phyloP scores from a whole-genome alignment of 257 asterid genomes.

The Capsicum baccatum region DNA sequence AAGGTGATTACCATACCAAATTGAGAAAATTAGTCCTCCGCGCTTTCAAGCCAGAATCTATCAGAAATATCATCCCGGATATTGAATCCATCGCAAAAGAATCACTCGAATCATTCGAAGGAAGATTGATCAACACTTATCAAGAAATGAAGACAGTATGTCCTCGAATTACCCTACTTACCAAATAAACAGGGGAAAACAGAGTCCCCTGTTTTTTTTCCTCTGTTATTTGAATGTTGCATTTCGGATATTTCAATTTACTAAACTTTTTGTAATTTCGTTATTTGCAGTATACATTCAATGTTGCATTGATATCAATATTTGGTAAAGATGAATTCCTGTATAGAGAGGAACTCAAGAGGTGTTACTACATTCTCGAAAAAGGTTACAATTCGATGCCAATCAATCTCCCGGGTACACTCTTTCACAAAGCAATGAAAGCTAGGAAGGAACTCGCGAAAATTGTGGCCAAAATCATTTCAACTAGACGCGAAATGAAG shows the following conservation, averaged over 20 bases:
- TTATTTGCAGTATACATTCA: slow-evolving; percentile 49
- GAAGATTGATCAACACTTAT: slow-evolving; percentile 41
- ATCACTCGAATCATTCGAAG: slow-evolving; percentile 41
- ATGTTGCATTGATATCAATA: slow-evolving; percentile 51
- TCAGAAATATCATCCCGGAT: slow-evolving; percentile 37
- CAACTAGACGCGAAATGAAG: slow-evolving; percentile 39
- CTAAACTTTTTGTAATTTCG: background rate
- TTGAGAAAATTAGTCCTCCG: slow-evolving; percentile 46
- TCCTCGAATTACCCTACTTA: background rate
- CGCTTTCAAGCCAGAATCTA: slow-evolving; percentile 46
- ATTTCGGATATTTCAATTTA: background rate
- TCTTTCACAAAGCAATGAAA: slow-evolving; percentile 52
- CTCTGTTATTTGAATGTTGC: slow-evolving; percentile 25
- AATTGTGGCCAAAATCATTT: slow-evolving; percentile 44
- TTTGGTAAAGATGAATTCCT: slow-evolving; percentile 44
- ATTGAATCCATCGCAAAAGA: slow-evolving; percentile 35
- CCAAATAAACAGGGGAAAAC: slow-evolving; percentile 27
- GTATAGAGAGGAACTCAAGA: slow-evolving; percentile 47
- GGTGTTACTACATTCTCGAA: slow-evolving; percentile 48
- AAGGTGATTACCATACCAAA: slow-evolving; percentile 49
- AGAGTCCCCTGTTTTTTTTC: slow-evolving; percentile 32
- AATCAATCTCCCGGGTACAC: slow-evolving; percentile 50
- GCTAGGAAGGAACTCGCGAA: slow-evolving; percentile 49
- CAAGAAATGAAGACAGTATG: slow-evolving; percentile 56
- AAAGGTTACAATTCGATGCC: slow-evolving; percentile 58